phyloP scores from a whole-genome alignment of 164 flowering plant genomes.

The Umbellularia californica region DNA sequence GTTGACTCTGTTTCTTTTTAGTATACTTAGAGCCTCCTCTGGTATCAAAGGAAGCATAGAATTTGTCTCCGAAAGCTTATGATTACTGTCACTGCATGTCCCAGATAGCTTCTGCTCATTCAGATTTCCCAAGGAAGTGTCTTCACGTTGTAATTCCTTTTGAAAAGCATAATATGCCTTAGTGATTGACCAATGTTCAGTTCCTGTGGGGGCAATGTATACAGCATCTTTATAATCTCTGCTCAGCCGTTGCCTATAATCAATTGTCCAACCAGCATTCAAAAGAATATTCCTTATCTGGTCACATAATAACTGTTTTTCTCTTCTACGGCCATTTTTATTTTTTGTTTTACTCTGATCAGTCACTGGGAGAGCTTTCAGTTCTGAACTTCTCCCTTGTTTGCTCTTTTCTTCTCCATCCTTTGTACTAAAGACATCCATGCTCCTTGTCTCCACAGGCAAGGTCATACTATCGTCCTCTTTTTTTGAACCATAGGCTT shows the following conservation, averaged over 20 bases:
- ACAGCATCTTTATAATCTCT: constrained; percentile 68
- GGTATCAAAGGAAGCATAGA: constrained; percentile 50
- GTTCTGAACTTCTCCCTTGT: constrained; percentile 24
- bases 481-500: constrained; percentile 26
- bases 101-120: background rate
- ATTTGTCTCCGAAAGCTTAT: constrained; percentile 22
- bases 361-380: constrained; percentile 18
- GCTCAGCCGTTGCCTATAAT: constrained; percentile 48
- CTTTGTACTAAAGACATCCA: constrained; percentile 12
- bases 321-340: constrained; percentile 16
- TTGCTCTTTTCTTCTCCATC: constrained; percentile 22
- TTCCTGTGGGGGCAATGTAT: constrained; percentile 57
- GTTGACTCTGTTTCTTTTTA: constrained; percentile 70
- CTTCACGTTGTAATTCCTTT: constrained; percentile 23
- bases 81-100: constrained; percentile 11
- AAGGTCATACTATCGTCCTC: constrained; percentile 37
- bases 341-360: constrained; percentile 23
- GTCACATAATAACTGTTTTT: constrained; percentile 49
- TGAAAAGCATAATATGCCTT: constrained; percentile 57
- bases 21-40: constrained; percentile 54
- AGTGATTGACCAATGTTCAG: constrained; percentile 67
- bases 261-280: constrained; percentile 70
- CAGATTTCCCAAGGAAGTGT: constrained; percentile 15
- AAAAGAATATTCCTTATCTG: constrained; percentile 46
- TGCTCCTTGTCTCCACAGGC: constrained; percentile 21